These are phyloP conservation scores for Polytrichum commune DNA, from an alignment of 225 moss, liverwort and hornwort genomes.

Conservation along the genomic window DNA sequence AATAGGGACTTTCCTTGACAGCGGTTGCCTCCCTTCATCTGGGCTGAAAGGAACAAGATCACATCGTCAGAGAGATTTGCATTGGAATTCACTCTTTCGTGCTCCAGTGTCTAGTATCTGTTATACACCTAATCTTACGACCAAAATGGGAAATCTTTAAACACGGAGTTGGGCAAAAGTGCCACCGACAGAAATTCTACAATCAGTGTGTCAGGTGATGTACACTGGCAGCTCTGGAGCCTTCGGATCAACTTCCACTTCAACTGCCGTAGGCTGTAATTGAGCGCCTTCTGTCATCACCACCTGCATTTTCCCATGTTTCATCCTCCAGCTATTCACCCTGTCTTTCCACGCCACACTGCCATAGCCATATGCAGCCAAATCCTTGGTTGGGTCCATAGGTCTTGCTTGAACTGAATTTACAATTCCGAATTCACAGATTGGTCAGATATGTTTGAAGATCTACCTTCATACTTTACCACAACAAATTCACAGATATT, in stretches of 20 bases:
- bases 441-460: too few species aligned
- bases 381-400: slow-evolving; percentile 90
- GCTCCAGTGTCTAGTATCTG: too few species aligned
- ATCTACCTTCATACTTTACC: too few species aligned
- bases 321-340: slow-evolving; percentile 90
- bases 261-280: slow-evolving; percentile 48
- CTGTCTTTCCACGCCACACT: slow-evolving; percentile 97
- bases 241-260: slow-evolving; percentile 54
- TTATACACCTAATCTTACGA: neutral
- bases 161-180: neutral
- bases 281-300: slow-evolving; percentile 89
- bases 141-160: neutral
- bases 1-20: slow-evolving; percentile 77
- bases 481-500: too few species aligned
- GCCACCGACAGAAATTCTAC: neutral
- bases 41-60: slow-evolving; percentile 30
- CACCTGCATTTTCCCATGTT: slow-evolving; percentile 94
- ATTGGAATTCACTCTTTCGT: too few species aligned
- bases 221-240: slow-evolving; percentile 86
- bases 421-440: too few species aligned
- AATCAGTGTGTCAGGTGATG: neutral
- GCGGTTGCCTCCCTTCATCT: slow-evolving; percentile 87
- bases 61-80: too few species aligned
- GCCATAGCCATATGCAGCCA: slow-evolving; percentile 90
- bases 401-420: slow-evolving; percentile 68